Conservation (phyloP, 169 alveolate genomes). For the Plasmodium inui region DNA sequence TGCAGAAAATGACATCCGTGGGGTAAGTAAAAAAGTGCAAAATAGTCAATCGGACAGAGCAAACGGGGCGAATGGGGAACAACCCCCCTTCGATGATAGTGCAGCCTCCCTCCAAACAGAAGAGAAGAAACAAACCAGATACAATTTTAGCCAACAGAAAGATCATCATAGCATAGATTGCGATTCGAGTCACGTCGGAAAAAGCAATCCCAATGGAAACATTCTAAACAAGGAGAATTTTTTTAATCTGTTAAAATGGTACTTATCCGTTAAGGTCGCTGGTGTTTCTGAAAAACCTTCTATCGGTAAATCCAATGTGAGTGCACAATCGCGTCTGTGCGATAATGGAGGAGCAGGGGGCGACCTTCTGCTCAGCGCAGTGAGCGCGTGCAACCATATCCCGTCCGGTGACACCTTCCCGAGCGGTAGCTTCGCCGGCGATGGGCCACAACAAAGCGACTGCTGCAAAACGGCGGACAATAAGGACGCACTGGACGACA, state of each 20-base stretch:
- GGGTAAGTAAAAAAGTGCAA: background rate
- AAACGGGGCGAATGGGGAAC: background rate
- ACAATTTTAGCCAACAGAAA: background rate
- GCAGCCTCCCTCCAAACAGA: background rate
- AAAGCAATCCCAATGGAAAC: background rate
- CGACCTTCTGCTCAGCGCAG: background rate
- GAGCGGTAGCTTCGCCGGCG: no score
- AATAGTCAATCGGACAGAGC: background rate
- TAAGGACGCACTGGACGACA: no score
- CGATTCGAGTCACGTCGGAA: background rate
- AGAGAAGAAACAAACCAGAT: background rate
- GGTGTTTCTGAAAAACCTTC: background rate
- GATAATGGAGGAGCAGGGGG: background rate
- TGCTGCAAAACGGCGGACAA: no score
- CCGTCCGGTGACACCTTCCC: no score
- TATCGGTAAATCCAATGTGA: background rate
- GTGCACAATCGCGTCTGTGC: background rate
- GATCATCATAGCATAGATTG: background rate
- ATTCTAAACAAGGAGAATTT: slow-evolving; percentile 1
- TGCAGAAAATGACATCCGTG: background rate
- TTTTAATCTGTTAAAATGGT: slow-evolving; percentile 7
- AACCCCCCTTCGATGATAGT: background rate
- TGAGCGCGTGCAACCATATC: background rate
- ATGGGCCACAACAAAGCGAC: no score
- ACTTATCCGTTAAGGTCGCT: background rate